Evolutionary conservation across 257 asterid genomes (phyloP).

Genomic region (Ophiorrhiza pumila): DNA sequence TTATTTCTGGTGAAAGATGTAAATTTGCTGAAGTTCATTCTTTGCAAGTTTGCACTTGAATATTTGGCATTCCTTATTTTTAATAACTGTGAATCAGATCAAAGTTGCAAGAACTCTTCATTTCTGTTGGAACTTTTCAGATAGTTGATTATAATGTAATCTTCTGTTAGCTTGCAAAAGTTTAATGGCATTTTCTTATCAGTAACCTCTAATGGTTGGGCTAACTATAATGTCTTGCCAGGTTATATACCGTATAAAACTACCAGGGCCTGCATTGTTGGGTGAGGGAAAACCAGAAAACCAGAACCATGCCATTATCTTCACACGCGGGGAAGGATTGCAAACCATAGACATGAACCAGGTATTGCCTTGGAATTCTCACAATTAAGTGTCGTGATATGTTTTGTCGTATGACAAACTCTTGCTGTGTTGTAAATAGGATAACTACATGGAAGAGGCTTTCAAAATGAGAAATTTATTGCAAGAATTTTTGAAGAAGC

Average conservation of each 20-base stretch:
- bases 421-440: conserved; percentile 41
- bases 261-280: conserved; percentile 83
- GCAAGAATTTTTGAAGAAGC: conserved; percentile 80
- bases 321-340: conserved; percentile 97
- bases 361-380: conserved; percentile 34
- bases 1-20: neutral
- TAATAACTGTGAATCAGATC: neutral
- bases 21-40: neutral
- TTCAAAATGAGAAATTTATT: conserved; percentile 88
- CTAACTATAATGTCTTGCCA: conserved; percentile 18
- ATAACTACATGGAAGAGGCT: conserved; percentile 97
- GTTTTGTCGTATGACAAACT: conserved; percentile 6
- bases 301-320: conserved; percentile 94
- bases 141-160: neutral
- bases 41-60: neutral
- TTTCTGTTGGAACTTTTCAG: conserved; percentile 9
- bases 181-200: neutral
- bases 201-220: neutral
- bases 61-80: neutral
- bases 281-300: conserved; percentile 99
- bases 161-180: neutral
- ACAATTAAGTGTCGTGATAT: neutral
- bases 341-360: conserved; percentile 98
- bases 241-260: conserved; percentile 90
- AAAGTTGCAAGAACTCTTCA: neutral